phyloP scores from a whole-genome alignment of 2,329 filamentous ascomycete genomes.

The Talaromyces sp. region DNA sequence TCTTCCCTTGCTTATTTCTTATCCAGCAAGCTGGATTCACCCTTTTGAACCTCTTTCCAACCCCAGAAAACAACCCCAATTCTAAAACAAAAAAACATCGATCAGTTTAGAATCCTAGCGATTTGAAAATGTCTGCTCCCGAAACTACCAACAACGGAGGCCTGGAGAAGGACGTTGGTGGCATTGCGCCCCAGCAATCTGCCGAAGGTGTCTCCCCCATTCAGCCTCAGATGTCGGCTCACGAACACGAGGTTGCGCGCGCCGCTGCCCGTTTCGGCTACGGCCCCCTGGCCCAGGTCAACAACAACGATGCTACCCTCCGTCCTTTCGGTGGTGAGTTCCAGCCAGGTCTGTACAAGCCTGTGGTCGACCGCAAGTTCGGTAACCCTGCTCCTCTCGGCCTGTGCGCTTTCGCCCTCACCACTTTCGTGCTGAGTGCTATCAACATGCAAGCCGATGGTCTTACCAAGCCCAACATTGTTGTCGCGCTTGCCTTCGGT shows the following conservation, averaged over 20 bases:
- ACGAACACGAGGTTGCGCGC: slow-evolving; percentile 48
- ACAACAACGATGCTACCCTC: slow-evolving; percentile 41
- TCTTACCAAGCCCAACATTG: slow-evolving; percentile 62
- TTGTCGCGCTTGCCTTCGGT: slow-evolving; percentile 66
- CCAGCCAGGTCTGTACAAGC: slow-evolving; percentile 65
- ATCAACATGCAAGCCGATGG: slow-evolving; percentile 67
- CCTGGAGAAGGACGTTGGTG: slow-evolving; percentile 37
- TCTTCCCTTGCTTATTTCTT: not conserved
- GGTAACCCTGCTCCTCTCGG: slow-evolving; percentile 75
- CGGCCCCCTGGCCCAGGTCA: slow-evolving; percentile 49
- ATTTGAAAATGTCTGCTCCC: slow-evolving; percentile 30
- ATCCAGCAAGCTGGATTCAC: slow-evolving; percentile 32
- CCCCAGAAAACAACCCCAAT: not conserved
- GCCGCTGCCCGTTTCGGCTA: slow-evolving; percentile 47
- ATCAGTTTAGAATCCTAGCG: not conserved
- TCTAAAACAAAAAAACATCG: slow-evolving; percentile 8
- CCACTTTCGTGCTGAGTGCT: slow-evolving; percentile 72
- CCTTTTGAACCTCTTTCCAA: slow-evolving; percentile 4
- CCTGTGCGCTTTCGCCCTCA: slow-evolving; percentile 72
- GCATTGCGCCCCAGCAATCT: slow-evolving; percentile 3
- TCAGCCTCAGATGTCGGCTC: slow-evolving; percentile 43
- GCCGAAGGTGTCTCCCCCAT: slow-evolving; percentile 17
- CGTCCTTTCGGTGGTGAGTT: slow-evolving; percentile 68
- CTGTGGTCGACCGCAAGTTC: slow-evolving; percentile 64
- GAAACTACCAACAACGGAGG: slow-evolving; percentile 24